These are phyloP conservation scores for Myxozyma geophila DNA, from an alignment of 805 yeast species.

Conservation along the genomic window DNA sequence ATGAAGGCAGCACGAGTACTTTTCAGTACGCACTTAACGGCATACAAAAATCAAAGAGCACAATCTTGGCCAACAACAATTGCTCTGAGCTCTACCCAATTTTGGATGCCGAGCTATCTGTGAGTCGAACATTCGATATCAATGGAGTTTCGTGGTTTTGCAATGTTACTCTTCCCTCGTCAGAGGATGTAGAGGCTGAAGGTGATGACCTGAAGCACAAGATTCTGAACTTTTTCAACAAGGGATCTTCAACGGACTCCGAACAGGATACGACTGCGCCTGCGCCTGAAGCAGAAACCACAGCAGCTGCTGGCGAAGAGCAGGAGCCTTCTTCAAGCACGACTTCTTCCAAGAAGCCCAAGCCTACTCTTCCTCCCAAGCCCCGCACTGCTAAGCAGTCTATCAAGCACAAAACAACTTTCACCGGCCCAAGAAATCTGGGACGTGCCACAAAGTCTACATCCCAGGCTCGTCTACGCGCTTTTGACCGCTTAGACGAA, in stretches of 20 bases:
- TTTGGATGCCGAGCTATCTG: constrained; percentile 28
- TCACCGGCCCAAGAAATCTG: constrained; percentile 39
- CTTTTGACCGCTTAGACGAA: constrained; percentile 59
- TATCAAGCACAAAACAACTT: constrained; percentile 39
- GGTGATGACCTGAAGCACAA: constrained; percentile 43
- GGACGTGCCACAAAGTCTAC: constrained; percentile 54
- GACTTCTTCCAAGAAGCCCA: constrained; percentile 27
- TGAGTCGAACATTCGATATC: constrained; percentile 24
- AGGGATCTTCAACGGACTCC: not conserved
- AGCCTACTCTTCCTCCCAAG: constrained; percentile 28
- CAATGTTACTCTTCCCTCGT: constrained; percentile 36
- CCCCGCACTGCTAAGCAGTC: constrained; percentile 32
- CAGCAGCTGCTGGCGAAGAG: constrained; percentile 26
- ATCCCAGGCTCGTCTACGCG: constrained; percentile 55
- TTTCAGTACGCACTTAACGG: constrained; percentile 14
- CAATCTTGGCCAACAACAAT: constrained; percentile 14
- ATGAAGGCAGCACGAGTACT: constrained; percentile 17
- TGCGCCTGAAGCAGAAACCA: constrained; percentile 25
- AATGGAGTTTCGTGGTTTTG: constrained; percentile 22
- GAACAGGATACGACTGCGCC: constrained; percentile 19
- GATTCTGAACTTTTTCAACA: constrained; percentile 28
- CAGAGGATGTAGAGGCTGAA: constrained; percentile 42
- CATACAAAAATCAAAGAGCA: constrained; percentile 22
- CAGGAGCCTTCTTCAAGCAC: constrained; percentile 35
- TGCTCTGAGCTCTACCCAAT: constrained; percentile 26